A percentile compares a stretch with the other conserved stretches of the same genome.
Evolutionary conservation across 108 stramenopile species (phyloP).

Genomic region (Pseudonitzschia multiseries): DNA sequence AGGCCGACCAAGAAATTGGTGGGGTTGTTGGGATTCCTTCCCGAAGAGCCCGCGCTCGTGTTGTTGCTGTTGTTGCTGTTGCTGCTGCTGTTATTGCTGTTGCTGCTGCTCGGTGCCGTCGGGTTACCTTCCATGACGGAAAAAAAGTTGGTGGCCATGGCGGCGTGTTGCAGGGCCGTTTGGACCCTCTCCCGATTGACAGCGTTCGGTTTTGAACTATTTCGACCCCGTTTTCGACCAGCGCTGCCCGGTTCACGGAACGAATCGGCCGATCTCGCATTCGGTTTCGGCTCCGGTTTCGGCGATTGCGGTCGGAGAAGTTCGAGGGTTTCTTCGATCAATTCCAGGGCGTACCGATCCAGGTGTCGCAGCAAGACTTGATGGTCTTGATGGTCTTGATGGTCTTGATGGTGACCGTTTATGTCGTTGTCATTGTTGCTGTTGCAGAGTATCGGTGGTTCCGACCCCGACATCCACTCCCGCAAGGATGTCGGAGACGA

Average conservation of each 20-base stretch:
- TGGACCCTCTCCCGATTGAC: neutral
- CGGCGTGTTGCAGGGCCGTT: constrained; percentile 2
- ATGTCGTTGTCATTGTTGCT: neutral
- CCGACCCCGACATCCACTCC: constrained; percentile 4
- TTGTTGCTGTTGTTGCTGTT: too few species aligned
- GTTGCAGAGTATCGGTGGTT: neutral
- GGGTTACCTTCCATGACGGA: neutral
- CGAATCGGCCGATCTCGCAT: too few species aligned
- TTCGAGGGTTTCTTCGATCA: constrained; percentile 5
- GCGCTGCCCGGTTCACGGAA: too few species aligned
- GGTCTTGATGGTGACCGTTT: too few species aligned
- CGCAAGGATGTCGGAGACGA: neutral
- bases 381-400: neutral
- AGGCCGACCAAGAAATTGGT: neutral
- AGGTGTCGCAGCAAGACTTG: neutral
- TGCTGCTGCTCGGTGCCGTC: too few species aligned
- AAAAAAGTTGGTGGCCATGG: constrained; percentile 16
- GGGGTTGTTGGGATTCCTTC: neutral
- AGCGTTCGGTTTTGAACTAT: too few species aligned
- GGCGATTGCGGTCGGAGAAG: constrained; percentile 6
- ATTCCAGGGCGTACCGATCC: neutral
- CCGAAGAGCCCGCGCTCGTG: too few species aligned
- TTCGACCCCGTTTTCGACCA: too few species aligned
- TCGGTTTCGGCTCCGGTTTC: neutral
- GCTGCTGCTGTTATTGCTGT: too few species aligned